A percentile compares a stretch with the other conserved stretches of the same genome.
phyloP scores from a whole-genome alignment of 441 rosid genomes.

The Gossypium gossypioides region DNA sequence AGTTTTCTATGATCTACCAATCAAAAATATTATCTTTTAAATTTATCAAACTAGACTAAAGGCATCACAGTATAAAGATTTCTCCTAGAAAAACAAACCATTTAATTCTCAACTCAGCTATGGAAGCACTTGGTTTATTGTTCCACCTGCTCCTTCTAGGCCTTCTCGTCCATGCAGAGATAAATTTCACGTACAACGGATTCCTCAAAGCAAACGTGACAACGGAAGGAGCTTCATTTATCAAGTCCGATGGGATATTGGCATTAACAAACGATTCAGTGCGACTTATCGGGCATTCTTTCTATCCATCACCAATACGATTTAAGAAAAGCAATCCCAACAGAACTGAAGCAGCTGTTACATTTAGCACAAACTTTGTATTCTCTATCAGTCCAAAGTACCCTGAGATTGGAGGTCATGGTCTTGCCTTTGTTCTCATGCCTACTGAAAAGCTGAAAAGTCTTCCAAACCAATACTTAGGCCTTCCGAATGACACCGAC shows the following conservation, averaged over 20 bases:
- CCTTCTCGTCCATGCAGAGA: not conserved
- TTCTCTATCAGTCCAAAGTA: slow-evolving; percentile 12
- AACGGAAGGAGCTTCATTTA: slow-evolving; percentile 7
- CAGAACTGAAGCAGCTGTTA: not conserved
- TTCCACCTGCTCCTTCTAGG: slow-evolving; percentile 5
- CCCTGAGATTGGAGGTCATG: slow-evolving; percentile 18
- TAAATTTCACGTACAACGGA: slow-evolving; percentile 10
- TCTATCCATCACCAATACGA: slow-evolving; percentile 12
- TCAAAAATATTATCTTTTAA: not conserved
- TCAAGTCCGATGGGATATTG: slow-evolving; percentile 12
- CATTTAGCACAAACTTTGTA: slow-evolving; percentile 16
- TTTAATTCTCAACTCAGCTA: not conserved
- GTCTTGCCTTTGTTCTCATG: slow-evolving; percentile 18
- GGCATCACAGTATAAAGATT: not conserved
- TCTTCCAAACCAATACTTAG: slow-evolving; percentile 17
- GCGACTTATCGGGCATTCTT: slow-evolving; percentile 12
- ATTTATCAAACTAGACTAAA: not conserved
- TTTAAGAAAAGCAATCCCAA: slow-evolving; percentile 2
- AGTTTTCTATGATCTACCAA: not conserved
- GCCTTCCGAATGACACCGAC: slow-evolving; percentile 21
- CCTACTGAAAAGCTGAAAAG: slow-evolving; percentile 4
- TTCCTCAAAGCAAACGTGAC: slow-evolving; percentile 14
- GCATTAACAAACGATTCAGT: slow-evolving; percentile 6
- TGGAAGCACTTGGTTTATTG: not conserved
- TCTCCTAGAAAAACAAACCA: not conserved